A percentile compares a stretch with the other conserved stretches of the same genome.
Conservation (phyloP, 2,329 filamentous ascomycete species). For the Neofusicoccum parvum region DNA sequence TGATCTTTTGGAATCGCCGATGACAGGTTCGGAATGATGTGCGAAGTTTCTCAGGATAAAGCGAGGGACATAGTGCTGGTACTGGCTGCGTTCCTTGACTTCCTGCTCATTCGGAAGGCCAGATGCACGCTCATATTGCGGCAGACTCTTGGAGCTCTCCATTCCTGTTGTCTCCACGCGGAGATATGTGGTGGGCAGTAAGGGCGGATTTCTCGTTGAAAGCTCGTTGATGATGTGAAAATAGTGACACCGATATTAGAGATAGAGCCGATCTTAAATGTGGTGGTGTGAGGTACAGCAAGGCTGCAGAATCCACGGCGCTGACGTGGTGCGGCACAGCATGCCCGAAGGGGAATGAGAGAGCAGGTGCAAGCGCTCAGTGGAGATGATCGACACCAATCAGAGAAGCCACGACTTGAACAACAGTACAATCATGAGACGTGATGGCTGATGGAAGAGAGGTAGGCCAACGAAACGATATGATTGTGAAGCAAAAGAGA, state of each 20-base stretch:
- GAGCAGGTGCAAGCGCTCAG: background rate
- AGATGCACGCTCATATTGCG: no score
- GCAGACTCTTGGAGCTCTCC: no score
- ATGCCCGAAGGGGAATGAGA: background rate
- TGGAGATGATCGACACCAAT: background rate
- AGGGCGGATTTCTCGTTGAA: no score
- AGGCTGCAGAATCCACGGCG: background rate
- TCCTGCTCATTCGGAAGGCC: background rate
- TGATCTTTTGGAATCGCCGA: background rate
- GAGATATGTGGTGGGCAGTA: no score
- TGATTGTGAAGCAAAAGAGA: no score
- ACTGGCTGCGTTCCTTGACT: conserved; percentile 23
- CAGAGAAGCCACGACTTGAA: background rate
- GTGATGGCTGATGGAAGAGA: no score
- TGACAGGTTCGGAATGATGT: conserved; percentile 22
- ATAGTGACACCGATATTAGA: no score
- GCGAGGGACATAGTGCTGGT: conserved; percentile 41
- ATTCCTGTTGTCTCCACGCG: no score
- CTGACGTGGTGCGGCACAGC: background rate
- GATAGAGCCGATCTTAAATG: background rate
- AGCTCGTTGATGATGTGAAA: no score
- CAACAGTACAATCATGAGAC: no score
- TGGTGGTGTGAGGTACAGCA: background rate
- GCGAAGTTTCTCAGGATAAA: conserved; percentile 41
- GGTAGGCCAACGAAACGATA: no score